These are phyloP conservation scores for Tephrocybe sp. DNA, from an alignment of 768 basidiomycete genomes.

Conservation along the genomic window DNA sequence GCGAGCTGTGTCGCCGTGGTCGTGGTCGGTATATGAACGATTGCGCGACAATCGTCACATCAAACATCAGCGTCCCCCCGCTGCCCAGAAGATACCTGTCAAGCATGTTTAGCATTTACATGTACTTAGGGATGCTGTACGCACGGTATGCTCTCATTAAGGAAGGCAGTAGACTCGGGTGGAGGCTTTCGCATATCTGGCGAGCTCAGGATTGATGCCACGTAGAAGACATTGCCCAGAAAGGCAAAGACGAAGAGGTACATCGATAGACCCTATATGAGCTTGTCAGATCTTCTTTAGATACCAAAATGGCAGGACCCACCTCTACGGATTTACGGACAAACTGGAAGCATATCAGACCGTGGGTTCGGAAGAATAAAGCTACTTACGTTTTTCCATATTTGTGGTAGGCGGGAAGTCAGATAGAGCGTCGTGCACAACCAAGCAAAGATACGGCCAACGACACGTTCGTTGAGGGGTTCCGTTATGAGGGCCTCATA, in stretches of 20 bases:
- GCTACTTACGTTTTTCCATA: conserved; percentile 97
- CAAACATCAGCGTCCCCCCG: conserved; percentile 91
- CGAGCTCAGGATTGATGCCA: conserved; percentile 83
- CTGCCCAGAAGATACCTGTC: conserved; percentile 85
- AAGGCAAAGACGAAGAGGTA: conserved; percentile 94
- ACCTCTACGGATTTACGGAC: conserved; percentile 90
- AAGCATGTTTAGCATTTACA: not conserved
- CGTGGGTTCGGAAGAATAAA: conserved; percentile 1
- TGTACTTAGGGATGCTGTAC: conserved; percentile 26
- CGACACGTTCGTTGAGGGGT: conserved; percentile 52
- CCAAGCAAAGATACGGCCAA: conserved; percentile 96
- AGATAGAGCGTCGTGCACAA: conserved; percentile 90
- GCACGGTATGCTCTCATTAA: conserved; percentile 84
- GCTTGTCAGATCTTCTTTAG: conserved; percentile 2
- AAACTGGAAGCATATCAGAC: conserved; percentile 47
- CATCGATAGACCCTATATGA: conserved; percentile 81
- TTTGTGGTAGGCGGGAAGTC: conserved; percentile 93
- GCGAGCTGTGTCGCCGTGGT: conserved; percentile 35
- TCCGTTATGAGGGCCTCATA: conserved; percentile 24
- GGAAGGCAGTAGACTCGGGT: conserved; percentile 60
- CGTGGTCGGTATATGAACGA: conserved; percentile 71
- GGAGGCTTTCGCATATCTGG: conserved; percentile 60
- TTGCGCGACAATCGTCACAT: conserved; percentile 88
- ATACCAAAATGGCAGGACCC: not conserved
- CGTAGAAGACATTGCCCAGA: conserved; percentile 91